A percentile compares a stretch with the other conserved stretches of the same genome.
Evolutionary conservation across 2,329 filamentous ascomycete genomes (phyloP).

Genomic region (Pyrenophora teres): DNA sequence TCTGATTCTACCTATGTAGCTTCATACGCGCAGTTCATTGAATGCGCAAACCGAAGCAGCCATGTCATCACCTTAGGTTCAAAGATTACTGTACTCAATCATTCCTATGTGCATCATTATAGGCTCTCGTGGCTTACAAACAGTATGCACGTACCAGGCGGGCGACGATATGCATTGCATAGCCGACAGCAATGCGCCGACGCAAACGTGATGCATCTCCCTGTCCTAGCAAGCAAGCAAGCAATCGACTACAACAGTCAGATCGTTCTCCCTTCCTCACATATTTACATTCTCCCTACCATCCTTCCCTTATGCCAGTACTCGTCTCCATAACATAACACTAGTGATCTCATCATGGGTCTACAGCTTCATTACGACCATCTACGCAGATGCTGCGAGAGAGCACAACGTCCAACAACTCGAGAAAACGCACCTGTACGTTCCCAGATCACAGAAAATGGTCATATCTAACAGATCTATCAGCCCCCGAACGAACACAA

Average conservation of each 20-base stretch:
- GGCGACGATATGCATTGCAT: background rate
- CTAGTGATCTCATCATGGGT: background rate
- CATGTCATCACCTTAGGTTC: too few species aligned
- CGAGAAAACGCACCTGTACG: background rate
- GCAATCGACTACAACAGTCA: background rate
- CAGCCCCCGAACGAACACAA: background rate
- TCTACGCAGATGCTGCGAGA: background rate
- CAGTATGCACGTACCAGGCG: background rate
- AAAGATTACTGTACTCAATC: too few species aligned
- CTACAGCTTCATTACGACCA: background rate
- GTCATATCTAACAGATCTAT: background rate
- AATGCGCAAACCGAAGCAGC: too few species aligned
- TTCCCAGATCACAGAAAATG: background rate
- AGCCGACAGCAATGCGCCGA: background rate
- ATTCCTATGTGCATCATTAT: too few species aligned
- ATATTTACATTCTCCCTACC: too few species aligned
- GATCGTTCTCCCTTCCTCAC: too few species aligned
- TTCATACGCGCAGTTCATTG: too few species aligned
- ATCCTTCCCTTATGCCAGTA: background rate
- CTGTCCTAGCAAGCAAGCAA: background rate
- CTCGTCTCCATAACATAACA: background rate
- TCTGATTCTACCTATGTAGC: too few species aligned
- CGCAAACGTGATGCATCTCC: conserved; percentile 5
- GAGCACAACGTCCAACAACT: background rate
- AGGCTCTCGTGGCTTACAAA: background rate